A percentile compares a stretch with the other conserved stretches of the same genome.
phyloP scores from a whole-genome alignment of 1,139 yeast species.

The Zygotorulaspora mrakii region DNA sequence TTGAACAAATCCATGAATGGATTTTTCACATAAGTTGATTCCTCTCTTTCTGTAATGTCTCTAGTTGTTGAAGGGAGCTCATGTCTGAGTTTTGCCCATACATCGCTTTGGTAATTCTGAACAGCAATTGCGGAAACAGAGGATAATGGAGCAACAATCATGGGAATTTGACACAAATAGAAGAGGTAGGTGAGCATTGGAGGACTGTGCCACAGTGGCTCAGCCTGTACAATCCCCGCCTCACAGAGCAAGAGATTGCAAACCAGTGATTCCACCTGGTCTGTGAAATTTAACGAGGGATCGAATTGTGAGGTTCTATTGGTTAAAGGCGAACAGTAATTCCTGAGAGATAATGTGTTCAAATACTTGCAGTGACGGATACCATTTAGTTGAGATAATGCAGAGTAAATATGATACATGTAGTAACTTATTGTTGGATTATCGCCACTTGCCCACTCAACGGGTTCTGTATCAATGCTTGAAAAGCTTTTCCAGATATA shows the following conservation, averaged over 20 bases:
- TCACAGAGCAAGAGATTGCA: slow-evolving; percentile 30
- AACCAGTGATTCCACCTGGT: slow-evolving; percentile 28
- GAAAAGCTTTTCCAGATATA: slow-evolving; percentile 31
- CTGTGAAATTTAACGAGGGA: slow-evolving; percentile 21
- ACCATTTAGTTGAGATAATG: slow-evolving; percentile 20
- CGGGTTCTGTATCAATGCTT: slow-evolving; percentile 19
- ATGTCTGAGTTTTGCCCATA: slow-evolving; percentile 4
- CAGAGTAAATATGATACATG: slow-evolving; percentile 29
- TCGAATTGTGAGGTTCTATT: slow-evolving; percentile 33
- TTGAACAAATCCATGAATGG: slow-evolving; percentile 60
- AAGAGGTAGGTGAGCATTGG: slow-evolving; percentile 27
- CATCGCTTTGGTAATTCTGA: slow-evolving; percentile 9
- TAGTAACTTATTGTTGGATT: slow-evolving; percentile 35
- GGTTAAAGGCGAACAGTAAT: slow-evolving; percentile 23
- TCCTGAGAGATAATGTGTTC: slow-evolving; percentile 28
- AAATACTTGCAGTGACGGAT: slow-evolving; percentile 17
- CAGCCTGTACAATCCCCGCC: slow-evolving; percentile 31
- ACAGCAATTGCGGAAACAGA: slow-evolving; percentile 24
- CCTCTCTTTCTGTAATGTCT: slow-evolving; percentile 25
- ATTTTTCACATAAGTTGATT: slow-evolving; percentile 37
- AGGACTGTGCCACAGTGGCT: slow-evolving; percentile 30
- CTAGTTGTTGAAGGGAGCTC: slow-evolving; percentile 14
- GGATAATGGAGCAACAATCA: slow-evolving; percentile 31
- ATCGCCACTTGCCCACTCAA: slow-evolving; percentile 31
- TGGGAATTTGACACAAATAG: slow-evolving; percentile 32